Conservation (phyloP, 176 grass and related monocot genomes). For the Phyllostachys edulis region DNA sequence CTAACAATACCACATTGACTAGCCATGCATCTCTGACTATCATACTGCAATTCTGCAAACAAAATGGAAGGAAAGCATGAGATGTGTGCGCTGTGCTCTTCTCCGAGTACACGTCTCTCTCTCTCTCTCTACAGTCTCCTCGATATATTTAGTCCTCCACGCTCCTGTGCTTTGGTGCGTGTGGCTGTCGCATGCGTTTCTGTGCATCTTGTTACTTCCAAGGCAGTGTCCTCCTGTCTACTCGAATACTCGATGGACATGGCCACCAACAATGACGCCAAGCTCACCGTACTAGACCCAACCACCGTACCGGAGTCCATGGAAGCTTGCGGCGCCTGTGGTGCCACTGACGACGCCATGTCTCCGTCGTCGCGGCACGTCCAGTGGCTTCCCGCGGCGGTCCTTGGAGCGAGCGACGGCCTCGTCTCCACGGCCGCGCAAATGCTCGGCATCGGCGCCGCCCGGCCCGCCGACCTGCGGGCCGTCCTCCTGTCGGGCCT, state of each 20-base stretch:
- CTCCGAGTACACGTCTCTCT: too few relatives aligned
- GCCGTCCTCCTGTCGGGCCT: constrained; percentile 51
- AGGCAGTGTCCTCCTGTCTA: not conserved
- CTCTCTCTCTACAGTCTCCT: too few relatives aligned
- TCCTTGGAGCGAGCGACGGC: constrained; percentile 75
- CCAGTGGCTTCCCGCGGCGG: constrained; percentile 70
- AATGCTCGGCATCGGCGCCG: constrained; percentile 59
- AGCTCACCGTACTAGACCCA: constrained; percentile 42
- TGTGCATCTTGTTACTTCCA: not conserved
- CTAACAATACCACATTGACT: too few relatives aligned
- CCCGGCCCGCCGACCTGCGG: constrained; percentile 27
- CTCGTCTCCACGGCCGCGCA: constrained; percentile 53
- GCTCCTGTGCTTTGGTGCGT: not conserved
- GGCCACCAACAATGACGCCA: constrained; percentile 34
- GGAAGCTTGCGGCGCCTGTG: not conserved
- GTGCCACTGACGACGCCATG: not conserved
- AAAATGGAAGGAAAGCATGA: not conserved
- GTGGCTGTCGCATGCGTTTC: not conserved
- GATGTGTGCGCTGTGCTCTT: too few relatives aligned
- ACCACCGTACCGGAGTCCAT: not conserved
- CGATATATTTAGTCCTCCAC: not conserved
- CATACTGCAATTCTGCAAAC: not conserved
- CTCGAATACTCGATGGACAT: not conserved
- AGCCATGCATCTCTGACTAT: too few relatives aligned
- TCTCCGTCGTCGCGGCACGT: not conserved